Conservation (phyloP, 1,284 basidiomycete species). For the Gyrodon tennesseensis region DNA sequence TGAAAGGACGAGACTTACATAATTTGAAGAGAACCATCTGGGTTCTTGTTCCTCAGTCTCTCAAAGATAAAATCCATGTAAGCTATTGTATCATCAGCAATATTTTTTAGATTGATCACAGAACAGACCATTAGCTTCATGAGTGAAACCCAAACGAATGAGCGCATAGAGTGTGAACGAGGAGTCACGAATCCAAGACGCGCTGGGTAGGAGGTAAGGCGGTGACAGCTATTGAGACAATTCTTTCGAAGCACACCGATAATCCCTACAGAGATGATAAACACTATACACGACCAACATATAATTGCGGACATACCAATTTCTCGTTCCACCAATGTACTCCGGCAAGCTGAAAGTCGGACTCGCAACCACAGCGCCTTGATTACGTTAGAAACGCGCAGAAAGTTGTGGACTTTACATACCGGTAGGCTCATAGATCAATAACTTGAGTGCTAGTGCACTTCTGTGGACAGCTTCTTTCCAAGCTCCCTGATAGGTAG, state of each 20-base stretch:
- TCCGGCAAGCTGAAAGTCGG: conserved; percentile 94
- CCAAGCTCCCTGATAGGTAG: conserved; percentile 89
- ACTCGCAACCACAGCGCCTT: conserved; percentile 85
- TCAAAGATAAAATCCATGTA: conserved; percentile 91
- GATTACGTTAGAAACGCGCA: conserved; percentile 11
- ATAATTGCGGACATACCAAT: conserved; percentile 57
- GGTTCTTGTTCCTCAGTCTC: conserved; percentile 75
- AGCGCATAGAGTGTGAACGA: conserved; percentile 92
- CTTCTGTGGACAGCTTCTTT: conserved; percentile 87
- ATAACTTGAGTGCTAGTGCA: conserved; percentile 81
- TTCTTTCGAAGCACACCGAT: conserved; percentile 50
- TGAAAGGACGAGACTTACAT: conserved; percentile 54
- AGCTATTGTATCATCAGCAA: conserved; percentile 48
- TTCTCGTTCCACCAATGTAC: conserved; percentile 81
- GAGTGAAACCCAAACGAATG: conserved; percentile 86
- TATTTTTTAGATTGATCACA: not conserved
- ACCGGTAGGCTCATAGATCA: conserved; percentile 84
- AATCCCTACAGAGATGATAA: conserved; percentile 56
- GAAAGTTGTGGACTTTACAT: conserved; percentile 24
- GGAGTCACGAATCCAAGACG: conserved; percentile 87
- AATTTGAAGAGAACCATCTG: conserved; percentile 87
- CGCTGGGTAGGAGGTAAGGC: conserved; percentile 44
- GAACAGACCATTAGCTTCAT: conserved; percentile 74
- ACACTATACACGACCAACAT: not conserved
- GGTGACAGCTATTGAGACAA: not conserved